Base-by-base conservation (phyloP, 441 rosid species). In the Populus hybrid region DNA sequence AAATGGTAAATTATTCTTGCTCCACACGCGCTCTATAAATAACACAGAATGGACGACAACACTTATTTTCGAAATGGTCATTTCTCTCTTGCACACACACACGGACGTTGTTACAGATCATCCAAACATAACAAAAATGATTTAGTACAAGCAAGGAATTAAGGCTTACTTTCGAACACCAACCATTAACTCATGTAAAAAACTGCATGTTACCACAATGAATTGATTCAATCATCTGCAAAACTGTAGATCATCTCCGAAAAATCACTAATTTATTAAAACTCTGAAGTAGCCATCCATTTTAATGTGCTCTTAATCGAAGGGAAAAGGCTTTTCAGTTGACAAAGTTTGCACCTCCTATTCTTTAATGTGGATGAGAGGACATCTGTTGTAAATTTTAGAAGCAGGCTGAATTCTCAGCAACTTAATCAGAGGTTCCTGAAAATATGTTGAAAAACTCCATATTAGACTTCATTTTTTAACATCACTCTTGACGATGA, bases 1-100 rank as follows among this genome's bases (percentile, higher is more conserved):
- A 18, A 18, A 53, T 53, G 61, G 61, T 6, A 53, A 53, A 77
- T 89, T 92, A 81, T 85, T 81, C 46, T 81, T 82, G 83, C 97
- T 95, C 98, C 97, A 91, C 80, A 93, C 76, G 59, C 95, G 93
- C 81, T 93, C 97, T 93, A 77, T 42, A 40, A 26, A 16, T 50
- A 81, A 66, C 32, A 24, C 3, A 71, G 75, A 71, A 10, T 0
- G 57, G 57, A 35, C 11, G 35, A n/a, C n/a, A 74, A 73, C 11
- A 73, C n/a, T n/a, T n/a, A n/a, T n/a, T n/a, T n/a, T n/a, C n/a
- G n/a, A n/a, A n/a, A n/a, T n/a, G n/a, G n/a, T 46, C 57, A 46
- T 46, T 46, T 46, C 57, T 14, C 57, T 14, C 57, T 46, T 46
- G 57, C 57, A 14, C 57, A 4, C 57, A 14, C 57, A 46, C 57